phyloP scores from a whole-genome alignment of 305 asterid species.

The Fraxinus baroniana region DNA sequence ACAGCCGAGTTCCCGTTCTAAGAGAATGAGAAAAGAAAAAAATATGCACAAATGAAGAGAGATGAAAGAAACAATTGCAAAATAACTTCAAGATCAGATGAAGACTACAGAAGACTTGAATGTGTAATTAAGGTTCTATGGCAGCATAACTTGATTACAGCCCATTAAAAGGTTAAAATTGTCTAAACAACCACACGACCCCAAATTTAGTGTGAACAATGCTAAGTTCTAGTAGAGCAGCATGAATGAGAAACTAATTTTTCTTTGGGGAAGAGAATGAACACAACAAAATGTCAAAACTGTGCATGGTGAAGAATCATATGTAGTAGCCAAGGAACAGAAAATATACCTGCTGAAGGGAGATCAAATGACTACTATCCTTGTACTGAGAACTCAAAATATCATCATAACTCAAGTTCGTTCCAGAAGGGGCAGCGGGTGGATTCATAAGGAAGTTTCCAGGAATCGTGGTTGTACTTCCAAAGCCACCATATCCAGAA shows the following conservation, averaged over 20 bases:
- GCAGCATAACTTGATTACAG: neutral
- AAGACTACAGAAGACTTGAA: neutral
- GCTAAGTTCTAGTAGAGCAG: neutral
- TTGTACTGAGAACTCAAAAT: conserved; percentile 80
- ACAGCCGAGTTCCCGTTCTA: conserved; percentile 67
- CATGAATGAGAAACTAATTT: neutral
- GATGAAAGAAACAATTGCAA: neutral
- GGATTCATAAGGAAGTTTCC: conserved; percentile 71
- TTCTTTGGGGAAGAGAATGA: neutral
- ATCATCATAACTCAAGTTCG: conserved; percentile 64
- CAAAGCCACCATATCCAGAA: conserved; percentile 74
- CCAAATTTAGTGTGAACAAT: neutral
- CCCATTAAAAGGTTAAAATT: neutral
- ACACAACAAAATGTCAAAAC: neutral
- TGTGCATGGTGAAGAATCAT: neutral
- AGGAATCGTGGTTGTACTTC: conserved; percentile 49
- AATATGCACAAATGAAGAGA: neutral
- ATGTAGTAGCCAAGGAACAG: neutral
- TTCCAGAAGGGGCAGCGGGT: conserved; percentile 69
- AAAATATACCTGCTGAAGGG: conserved; percentile 69
- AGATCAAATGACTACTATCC: conserved; percentile 63
- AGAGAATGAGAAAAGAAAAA: conserved; percentile 7
- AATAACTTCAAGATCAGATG: neutral
- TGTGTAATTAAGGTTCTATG: neutral
- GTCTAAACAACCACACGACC: neutral